These are phyloP conservation scores for Ajuga chamaepitys DNA, from an alignment of 257 asterid species.

Conservation along the genomic window DNA sequence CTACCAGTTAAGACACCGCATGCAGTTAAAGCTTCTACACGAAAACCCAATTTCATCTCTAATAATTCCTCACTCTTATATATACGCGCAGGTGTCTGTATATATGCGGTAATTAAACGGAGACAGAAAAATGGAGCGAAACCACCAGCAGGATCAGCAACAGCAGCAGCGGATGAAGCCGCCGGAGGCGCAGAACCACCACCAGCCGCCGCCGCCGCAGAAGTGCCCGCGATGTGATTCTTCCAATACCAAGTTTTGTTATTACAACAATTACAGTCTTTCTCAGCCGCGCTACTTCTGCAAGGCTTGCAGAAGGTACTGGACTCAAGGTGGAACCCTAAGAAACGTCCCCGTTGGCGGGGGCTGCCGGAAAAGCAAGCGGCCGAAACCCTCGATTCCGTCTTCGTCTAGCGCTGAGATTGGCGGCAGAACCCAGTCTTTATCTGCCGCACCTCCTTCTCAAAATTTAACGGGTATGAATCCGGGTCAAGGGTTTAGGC, in stretches of 20 bases:
- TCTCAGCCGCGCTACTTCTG: conserved; percentile 58
- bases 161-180: conserved; percentile 21
- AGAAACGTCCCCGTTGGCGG: conserved; percentile 54
- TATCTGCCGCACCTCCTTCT: neutral
- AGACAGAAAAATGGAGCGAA: conserved; percentile 28
- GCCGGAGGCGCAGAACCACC: conserved; percentile 13
- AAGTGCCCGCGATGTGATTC: conserved; percentile 49
- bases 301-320: conserved; percentile 41
- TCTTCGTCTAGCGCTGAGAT: conserved; percentile 17
- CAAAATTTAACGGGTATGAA: conserved; percentile 1
- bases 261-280: conserved; percentile 51
- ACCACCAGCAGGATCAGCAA: conserved; percentile 16
- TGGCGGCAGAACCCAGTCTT: neutral
- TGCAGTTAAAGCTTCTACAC: conserved; percentile 21
- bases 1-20: conserved; percentile 8
- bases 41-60: neutral
- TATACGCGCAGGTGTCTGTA: neutral
- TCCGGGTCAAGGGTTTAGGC: neutral
- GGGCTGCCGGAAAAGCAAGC: conserved; percentile 36
- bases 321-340: conserved; percentile 59
- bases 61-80: neutral
- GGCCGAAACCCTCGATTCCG: conserved; percentile 18
- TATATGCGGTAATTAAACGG: neutral
- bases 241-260: conserved; percentile 46
- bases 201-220: conserved; percentile 38